Evolutionary conservation across 352 stramenopile species (phyloP), one percentile per base, ranked within the genome.

Genomic region (Halophytophthora polymorphica): DNA sequence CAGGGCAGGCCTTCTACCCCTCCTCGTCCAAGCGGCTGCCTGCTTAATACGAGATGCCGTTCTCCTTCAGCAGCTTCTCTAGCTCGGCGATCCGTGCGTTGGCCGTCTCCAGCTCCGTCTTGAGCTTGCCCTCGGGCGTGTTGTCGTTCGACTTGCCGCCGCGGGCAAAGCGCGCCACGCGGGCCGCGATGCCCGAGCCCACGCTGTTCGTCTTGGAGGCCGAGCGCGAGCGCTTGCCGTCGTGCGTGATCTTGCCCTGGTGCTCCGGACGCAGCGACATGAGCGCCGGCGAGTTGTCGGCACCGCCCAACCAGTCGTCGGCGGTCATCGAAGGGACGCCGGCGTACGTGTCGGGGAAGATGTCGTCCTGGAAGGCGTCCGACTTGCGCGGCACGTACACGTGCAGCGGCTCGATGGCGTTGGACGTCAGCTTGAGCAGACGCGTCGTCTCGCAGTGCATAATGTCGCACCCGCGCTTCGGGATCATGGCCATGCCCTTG

Each of bases 281-380:
- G 36, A 94, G 73, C 22, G 93, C 74, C 4, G 96, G 96, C 13
- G 74, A 71, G 67, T 98, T 98, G 46, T 98, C 94, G 6, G 88
- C 91, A 58, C 97, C 97, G 28, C 73, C 77, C 33, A 98, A 31
- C 96, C 97, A 99, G 58, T 99, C 93, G 48, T 98, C 93, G 15
- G 90, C 95, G 15, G 79, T 94, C 80, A 98, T 96, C 15, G 97
- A 96, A 36, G 96, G 89, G 53, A 96, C 86, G 43, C 86, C 82
- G n/a, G 95, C 86, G 43, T 96, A 97, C 45, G 87, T 96, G 69
- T 98, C 93, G 17, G 97, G 97, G 79, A 98, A 99, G 66, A 99
- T 97, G 70, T 99, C 97, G 61, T 98, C 93, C 78, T 99, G 97
- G 81, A 99, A 99, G 21, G 93, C 94, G 62, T 99, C 97, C 55